A percentile compares a stretch with the other conserved stretches of the same genome.
phyloP scores from a whole-genome alignment of 1,139 yeast genomes.

The Candida freyschussii region DNA sequence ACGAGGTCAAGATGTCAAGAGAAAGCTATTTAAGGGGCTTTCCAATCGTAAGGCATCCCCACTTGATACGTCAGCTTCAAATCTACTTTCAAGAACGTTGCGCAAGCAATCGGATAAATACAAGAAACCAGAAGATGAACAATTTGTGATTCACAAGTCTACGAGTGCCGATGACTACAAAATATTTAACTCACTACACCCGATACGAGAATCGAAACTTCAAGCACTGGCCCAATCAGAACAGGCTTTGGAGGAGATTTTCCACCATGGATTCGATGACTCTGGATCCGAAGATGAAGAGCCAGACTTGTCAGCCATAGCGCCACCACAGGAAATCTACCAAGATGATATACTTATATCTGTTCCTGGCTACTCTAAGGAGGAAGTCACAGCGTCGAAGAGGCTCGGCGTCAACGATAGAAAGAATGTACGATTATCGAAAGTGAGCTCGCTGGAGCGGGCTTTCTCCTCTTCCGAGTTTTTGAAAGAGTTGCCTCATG shows the following conservation, averaged over 20 bases:
- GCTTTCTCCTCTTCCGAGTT: slow-evolving; percentile 16
- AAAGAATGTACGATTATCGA: slow-evolving; percentile 23
- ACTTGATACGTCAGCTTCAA: slow-evolving; percentile 20
- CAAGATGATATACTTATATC: slow-evolving; percentile 24
- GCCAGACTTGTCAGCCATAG: slow-evolving; percentile 22
- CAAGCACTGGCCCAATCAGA: slow-evolving; percentile 37
- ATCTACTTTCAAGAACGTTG: slow-evolving; percentile 23
- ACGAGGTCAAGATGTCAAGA: slow-evolving; percentile 28
- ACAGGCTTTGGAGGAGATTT: slow-evolving; percentile 27
- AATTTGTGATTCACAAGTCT: slow-evolving; percentile 25
- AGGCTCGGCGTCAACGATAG: slow-evolving; percentile 20
- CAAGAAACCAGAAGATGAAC: slow-evolving; percentile 15
- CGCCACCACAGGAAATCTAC: slow-evolving; percentile 11
- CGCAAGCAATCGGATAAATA: slow-evolving; percentile 25
- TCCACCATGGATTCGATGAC: slow-evolving; percentile 19
- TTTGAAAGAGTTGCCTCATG: slow-evolving; percentile 9
- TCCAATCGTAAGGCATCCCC: slow-evolving; percentile 23
- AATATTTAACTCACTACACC: slow-evolving; percentile 32
- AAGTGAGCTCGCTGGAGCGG: slow-evolving; percentile 20
- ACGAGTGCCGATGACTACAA: slow-evolving; percentile 30
- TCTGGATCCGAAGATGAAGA: slow-evolving; percentile 26
- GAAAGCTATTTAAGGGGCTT: slow-evolving; percentile 34
- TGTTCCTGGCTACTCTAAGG: slow-evolving; percentile 25
- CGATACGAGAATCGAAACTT: slow-evolving; percentile 33
- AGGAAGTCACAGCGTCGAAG: slow-evolving; percentile 23